These are phyloP conservation scores for Penicillium salamii DNA, from an alignment of 495 filamentous ascomycete species.

Conservation along the genomic window DNA sequence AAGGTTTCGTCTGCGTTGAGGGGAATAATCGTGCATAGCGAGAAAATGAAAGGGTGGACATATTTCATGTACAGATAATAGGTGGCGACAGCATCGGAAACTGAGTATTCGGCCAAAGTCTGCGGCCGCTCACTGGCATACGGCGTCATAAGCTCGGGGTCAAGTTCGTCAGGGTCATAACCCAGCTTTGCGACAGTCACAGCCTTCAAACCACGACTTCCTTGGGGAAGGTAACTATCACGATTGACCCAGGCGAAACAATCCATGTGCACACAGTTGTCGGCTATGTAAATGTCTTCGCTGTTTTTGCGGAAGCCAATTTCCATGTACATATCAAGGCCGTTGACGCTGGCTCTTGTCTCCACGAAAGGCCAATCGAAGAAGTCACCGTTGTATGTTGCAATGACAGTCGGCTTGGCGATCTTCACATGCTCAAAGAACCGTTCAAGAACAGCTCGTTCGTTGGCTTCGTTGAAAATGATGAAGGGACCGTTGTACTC, in stretches of 20 bases:
- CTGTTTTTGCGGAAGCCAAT: constrained; percentile 93
- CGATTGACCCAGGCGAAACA: constrained; percentile 98
- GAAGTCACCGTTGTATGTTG: constrained; percentile 99
- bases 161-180: constrained; percentile 97
- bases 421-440: constrained; percentile 97
- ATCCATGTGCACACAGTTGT: constrained; percentile 97
- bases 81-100: constrained; percentile 97
- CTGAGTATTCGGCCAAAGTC: constrained; percentile 93
- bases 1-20: constrained; percentile 89
- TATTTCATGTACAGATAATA: constrained; percentile 99
- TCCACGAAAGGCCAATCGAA: constrained; percentile 99
- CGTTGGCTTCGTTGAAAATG: constrained; percentile 97
- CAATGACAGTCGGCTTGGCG: constrained; percentile 91
- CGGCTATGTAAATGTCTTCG: constrained; percentile 93
- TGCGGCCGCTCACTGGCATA: constrained; percentile 92
- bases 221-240: constrained; percentile 96
- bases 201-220: constrained; percentile 94
- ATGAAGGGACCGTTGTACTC: constrained; percentile 94
- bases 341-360: constrained; percentile 81
- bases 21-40: constrained; percentile 93
- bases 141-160: constrained; percentile 95
- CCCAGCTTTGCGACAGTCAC: constrained; percentile 97
- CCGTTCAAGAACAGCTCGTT: constrained; percentile 80
- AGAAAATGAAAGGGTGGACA: constrained; percentile 98
- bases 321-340: constrained; percentile 99